A percentile compares a stretch with the other conserved stretches of the same genome.
Conservation (phyloP, 495 filamentous ascomycete species). For the Aspergillus olivimuriae region DNA sequence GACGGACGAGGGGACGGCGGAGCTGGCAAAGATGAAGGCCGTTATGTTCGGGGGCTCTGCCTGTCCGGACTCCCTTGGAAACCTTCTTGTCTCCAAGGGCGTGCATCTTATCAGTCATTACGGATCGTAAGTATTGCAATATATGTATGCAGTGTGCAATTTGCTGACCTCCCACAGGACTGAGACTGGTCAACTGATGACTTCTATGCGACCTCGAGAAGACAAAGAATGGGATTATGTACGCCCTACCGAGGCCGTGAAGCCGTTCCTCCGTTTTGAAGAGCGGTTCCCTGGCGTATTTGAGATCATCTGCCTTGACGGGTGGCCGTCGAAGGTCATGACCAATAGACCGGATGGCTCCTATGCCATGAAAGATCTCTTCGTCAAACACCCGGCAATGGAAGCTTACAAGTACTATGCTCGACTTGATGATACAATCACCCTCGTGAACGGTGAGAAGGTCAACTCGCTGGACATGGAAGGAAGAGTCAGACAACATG, state of each 20-base stretch:
- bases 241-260: conserved; percentile 31
- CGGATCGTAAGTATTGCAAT: conserved; percentile 35
- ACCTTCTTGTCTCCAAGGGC: conserved; percentile 46
- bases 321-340: conserved; percentile 59
- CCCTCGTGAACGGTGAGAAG: conserved; percentile 61
- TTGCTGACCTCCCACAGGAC: conserved; percentile 25
- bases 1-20: conserved; percentile 39
- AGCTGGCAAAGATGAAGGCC: conserved; percentile 34
- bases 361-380: conserved; percentile 39
- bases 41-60: conserved; percentile 48
- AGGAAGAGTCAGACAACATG: conserved; percentile 32
- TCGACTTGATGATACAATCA: conserved; percentile 54
- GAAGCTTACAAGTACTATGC: conserved; percentile 56
- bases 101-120: conserved; percentile 50
- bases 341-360: conserved; percentile 45
- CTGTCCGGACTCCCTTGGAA: conserved; percentile 51
- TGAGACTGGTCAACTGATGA: conserved; percentile 53
- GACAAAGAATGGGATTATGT: conserved; percentile 68
- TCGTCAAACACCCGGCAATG: conserved; percentile 44
- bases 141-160: background rate
- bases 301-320: conserved; percentile 53
- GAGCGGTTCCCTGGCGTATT: conserved; percentile 43
- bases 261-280: conserved; percentile 46
- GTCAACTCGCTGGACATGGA: conserved; percentile 61
- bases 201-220: conserved; percentile 32